Conservation (phyloP, 441 rosid species). For the Sinapis alba region DNA sequence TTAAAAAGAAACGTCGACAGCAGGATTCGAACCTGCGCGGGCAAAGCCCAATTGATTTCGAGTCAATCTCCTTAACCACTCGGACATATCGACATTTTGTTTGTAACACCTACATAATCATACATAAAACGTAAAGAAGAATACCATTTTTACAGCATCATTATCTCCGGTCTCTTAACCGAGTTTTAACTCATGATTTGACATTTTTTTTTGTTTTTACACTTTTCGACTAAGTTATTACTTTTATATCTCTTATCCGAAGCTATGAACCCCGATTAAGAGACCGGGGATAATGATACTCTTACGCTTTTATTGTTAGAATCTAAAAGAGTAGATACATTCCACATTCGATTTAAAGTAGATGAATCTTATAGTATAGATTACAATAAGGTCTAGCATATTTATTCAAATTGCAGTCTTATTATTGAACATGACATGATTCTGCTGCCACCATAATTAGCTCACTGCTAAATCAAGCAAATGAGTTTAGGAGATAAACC, state of each 20-base stretch:
- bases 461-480: slow-evolving; percentile 6
- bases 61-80: slow-evolving; percentile 97
- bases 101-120: too few relatives aligned
- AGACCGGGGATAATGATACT: too few relatives aligned
- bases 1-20: slow-evolving; percentile 47
- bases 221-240: too few relatives aligned
- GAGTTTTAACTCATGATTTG: too few relatives aligned
- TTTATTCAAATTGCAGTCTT: background rate
- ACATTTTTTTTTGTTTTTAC: too few relatives aligned
- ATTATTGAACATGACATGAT: slow-evolving; percentile 4
- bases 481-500: slow-evolving; percentile 49
- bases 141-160: too few relatives aligned
- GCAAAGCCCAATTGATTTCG: slow-evolving; percentile 75
- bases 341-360: background rate
- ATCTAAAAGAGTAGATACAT: background rate
- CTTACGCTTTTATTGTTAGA: too few relatives aligned
- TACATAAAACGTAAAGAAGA: too few relatives aligned
- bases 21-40: slow-evolving; percentile 75
- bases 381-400: background rate
- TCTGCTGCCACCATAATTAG: slow-evolving; percentile 17
- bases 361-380: background rate
- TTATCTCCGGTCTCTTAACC: too few relatives aligned
- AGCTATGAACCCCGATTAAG: too few relatives aligned
- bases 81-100: slow-evolving; percentile 74
- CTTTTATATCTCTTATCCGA: too few relatives aligned